Base-by-base conservation (phyloP, 2,329 filamentous ascomycete species). In the Cadophora gregata region DNA sequence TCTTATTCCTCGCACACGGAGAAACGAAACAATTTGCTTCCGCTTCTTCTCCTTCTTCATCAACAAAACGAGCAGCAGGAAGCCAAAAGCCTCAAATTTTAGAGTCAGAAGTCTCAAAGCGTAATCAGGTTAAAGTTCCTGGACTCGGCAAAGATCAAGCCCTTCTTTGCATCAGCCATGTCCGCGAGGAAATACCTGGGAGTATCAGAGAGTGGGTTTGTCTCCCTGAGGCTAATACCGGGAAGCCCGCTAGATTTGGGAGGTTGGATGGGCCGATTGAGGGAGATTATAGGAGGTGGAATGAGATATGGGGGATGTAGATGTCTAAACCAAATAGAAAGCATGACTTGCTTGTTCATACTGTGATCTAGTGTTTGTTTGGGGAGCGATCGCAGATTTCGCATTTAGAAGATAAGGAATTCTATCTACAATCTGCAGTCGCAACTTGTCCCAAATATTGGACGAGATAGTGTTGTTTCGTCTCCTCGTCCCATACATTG, bases 151-250 rank as follows among this genome's bases (percentile, higher is more conserved):
- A 88, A 0, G 78, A 87, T 25, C 95, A 98, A 79, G 93, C 93
- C 0, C 80, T 99, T 63, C 85, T 98, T n/a, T 93, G 94, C 70
- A 95, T 98, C 67, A 96, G 93, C 68, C 96, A 99, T 80, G 85
- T 95, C 68, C 89, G 89, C 69, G 93, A 97, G 74, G 96, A 99
- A 78, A 91, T 98, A 10, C 96, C 96, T 0, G 89, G 90, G 59
- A 90, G 89, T 71, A 86, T 97, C 27, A 82, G 93, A 56, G 88
- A 96, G 76, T 98, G 92, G 90, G 83, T 98, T 60, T 94, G 92
- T 77, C 81, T 97, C 33, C 93, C 95, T 0, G 91, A 94, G 78
- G 84, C 90, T 3, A 91, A 90, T 62, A 87, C 87, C 1, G 85
- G 86, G 1, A 73, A 76, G 38, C 79, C 84, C 19, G 88, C 90